Evolutionary conservation across 768 basidiomycete species (phyloP).

Genomic region (Naganishia vaughanmartiniae): DNA sequence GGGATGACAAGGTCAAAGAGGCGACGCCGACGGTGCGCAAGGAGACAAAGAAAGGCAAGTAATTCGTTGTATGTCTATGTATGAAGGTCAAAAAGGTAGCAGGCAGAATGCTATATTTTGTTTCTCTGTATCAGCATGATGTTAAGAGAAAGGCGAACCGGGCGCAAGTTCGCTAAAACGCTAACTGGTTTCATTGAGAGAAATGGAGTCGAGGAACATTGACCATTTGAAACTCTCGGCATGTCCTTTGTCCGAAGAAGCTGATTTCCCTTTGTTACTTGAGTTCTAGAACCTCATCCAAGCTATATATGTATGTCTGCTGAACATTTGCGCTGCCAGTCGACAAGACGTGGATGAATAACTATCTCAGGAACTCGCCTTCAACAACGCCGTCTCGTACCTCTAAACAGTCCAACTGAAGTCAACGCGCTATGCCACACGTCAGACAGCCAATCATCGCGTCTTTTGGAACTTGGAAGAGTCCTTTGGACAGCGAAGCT

Average conservation of each 20-base stretch:
- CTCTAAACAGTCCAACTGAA: background rate
- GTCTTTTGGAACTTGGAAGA: constrained; percentile 65
- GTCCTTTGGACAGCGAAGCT: constrained; percentile 59
- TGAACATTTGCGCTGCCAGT: background rate
- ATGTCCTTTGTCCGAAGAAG: background rate
- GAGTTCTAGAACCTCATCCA: background rate
- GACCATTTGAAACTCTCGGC: background rate
- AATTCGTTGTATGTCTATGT: constrained; percentile 1
- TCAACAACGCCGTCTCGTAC: background rate
- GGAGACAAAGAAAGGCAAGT: constrained; percentile 10
- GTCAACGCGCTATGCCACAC: background rate
- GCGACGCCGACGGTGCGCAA: background rate
- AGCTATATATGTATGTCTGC: background rate
- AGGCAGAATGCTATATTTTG: background rate
- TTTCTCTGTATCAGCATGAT: background rate
- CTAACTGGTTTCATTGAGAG: background rate
- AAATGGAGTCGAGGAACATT: background rate
- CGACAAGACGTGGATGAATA: too few relatives aligned
- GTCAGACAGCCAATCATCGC: background rate
- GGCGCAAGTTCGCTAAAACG: too few relatives aligned
- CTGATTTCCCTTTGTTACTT: background rate
- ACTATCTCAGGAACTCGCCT: background rate
- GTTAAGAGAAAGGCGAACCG: background rate
- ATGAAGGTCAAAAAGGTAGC: background rate
- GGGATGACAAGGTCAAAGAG: background rate